Evolutionary conservation across 352 stramenopile species (phyloP).

Genomic region (Globisporangium recalcitrans): DNA sequence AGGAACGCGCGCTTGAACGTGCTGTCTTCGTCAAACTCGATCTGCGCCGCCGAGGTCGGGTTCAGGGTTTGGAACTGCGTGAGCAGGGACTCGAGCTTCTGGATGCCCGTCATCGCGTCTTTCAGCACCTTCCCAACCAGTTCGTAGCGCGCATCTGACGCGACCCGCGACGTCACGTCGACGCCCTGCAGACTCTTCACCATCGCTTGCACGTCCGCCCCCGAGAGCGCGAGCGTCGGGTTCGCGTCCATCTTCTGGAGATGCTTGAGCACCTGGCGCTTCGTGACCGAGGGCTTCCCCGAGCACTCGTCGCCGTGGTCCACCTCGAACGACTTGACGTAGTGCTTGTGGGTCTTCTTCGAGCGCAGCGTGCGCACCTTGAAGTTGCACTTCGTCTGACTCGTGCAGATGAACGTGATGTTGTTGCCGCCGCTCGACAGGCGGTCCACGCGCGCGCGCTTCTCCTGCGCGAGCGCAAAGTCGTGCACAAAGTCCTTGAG

Average conservation of each 20-base stretch:
- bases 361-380: conserved; percentile 25
- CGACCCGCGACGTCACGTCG: conserved; percentile 33
- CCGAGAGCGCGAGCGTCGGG: conserved; percentile 31
- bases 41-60: conserved; percentile 23
- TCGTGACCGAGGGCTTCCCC: conserved; percentile 30
- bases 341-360: conserved; percentile 1
- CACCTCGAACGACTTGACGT: conserved; percentile 30
- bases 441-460: conserved; percentile 33
- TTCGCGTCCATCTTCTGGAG: conserved; percentile 24
- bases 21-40: conserved; percentile 26
- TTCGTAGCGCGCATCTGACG: conserved; percentile 30
- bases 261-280: conserved; percentile 36
- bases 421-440: conserved; percentile 42
- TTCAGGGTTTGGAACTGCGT: conserved; percentile 38
- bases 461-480: conserved; percentile 44
- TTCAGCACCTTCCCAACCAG: conserved; percentile 26
- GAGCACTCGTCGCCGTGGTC: conserved; percentile 31
- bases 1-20: conserved; percentile 43
- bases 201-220: conserved; percentile 27
- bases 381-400: conserved; percentile 35
- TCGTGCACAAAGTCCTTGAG: conserved; percentile 45
- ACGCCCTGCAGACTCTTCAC: conserved; percentile 35
- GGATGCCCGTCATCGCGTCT: conserved; percentile 28
- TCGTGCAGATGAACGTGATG: conserved; percentile 44
- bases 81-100: conserved; percentile 47